A percentile compares a stretch with the other conserved stretches of the same genome.
phyloP scores from a whole-genome alignment of 352 stramenopile species.

The Globisporangium heterothallicum region DNA sequence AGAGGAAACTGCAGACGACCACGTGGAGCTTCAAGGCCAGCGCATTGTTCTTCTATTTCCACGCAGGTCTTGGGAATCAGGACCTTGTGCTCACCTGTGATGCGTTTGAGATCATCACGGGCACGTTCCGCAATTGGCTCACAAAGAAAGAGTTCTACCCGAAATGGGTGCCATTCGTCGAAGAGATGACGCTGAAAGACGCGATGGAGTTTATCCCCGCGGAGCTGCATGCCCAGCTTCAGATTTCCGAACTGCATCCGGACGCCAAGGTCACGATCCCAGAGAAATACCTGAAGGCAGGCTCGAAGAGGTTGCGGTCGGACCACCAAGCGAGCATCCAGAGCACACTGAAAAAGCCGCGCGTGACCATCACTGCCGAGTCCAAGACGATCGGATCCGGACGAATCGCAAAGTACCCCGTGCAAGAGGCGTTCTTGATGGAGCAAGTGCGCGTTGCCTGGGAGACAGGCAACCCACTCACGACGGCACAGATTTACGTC shows the following conservation, averaged over 20 bases:
- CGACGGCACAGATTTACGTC: not conserved
- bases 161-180: not conserved
- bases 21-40: not conserved
- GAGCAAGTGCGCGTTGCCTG: not conserved
- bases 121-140: not conserved
- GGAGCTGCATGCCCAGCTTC: not conserved
- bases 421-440: not conserved
- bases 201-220: not conserved
- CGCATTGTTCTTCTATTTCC: not conserved
- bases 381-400: not conserved
- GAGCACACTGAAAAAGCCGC: not conserved
- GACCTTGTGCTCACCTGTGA: not conserved
- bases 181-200: not conserved
- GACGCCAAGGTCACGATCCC: not conserved
- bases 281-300: not conserved
- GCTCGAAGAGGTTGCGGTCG: not conserved
- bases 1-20: not conserved
- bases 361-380: not conserved
- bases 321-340: not conserved
- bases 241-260: not conserved
- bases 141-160: conserved; percentile 1
- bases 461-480: not conserved
- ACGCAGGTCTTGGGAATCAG: not conserved
- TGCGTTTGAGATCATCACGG: not conserved
- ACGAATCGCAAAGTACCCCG: not conserved